Evolutionary conservation across 805 yeast species (phyloP).

Genomic region (Kluyveromyces nonfermentans): DNA sequence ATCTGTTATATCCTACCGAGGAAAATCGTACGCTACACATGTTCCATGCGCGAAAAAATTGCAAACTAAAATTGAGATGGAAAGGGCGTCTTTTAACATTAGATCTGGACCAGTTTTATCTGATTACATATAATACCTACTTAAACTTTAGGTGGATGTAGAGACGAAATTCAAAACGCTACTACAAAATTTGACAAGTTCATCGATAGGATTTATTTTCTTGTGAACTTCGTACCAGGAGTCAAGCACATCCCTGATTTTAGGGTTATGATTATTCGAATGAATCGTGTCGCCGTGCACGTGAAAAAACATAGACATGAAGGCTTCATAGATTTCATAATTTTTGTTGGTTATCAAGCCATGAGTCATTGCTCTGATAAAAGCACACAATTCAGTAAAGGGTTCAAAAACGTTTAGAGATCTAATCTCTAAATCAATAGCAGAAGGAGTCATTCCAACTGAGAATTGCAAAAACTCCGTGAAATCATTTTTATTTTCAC

Average conservation of each 20-base stretch:
- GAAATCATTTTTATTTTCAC: slow-evolving; percentile 34
- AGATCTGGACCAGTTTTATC: slow-evolving; percentile 3
- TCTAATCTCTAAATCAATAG: slow-evolving; percentile 78
- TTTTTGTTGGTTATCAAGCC: slow-evolving; percentile 51
- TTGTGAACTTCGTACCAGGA: slow-evolving; percentile 40
- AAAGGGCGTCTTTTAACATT: slow-evolving; percentile 7
- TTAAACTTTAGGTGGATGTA: slow-evolving; percentile 4
- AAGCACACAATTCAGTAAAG: slow-evolving; percentile 51
- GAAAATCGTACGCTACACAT: slow-evolving; percentile 17
- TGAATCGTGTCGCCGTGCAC: slow-evolving; percentile 75
- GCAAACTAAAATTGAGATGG: slow-evolving; percentile 12
- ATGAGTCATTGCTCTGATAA: slow-evolving; percentile 54
- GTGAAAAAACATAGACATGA: slow-evolving; percentile 62
- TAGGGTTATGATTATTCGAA: slow-evolving; percentile 30
- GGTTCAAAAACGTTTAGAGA: slow-evolving; percentile 64
- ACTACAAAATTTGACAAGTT: slow-evolving; percentile 65
- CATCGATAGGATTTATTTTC: slow-evolving; percentile 47
- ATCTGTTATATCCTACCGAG: slow-evolving; percentile 9
- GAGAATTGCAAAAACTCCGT: slow-evolving; percentile 45
- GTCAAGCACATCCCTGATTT: slow-evolving; percentile 38
- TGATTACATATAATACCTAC: not conserved
- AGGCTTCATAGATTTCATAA: slow-evolving; percentile 74
- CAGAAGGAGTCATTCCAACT: slow-evolving; percentile 58
- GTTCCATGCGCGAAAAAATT: slow-evolving; percentile 21
- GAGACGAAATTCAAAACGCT: slow-evolving; percentile 61